Evolutionary conservation across 495 filamentous ascomycete species (phyloP).

Genomic region (Thozetella sp.): DNA sequence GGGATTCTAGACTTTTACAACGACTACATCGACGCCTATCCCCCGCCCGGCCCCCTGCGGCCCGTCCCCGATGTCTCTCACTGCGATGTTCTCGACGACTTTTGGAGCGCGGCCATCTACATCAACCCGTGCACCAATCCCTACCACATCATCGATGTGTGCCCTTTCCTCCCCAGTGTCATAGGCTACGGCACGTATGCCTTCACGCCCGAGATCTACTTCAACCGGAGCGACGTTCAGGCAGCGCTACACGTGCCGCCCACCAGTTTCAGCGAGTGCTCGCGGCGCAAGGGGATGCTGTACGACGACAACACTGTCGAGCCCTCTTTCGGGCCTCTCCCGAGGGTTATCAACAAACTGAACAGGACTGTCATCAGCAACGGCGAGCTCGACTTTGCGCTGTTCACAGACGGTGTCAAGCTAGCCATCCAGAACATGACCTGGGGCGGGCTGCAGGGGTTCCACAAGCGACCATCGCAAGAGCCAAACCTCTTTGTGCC

Average conservation of each 20-base stretch:
- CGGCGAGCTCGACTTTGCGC: constrained; percentile 50
- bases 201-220: constrained; percentile 60
- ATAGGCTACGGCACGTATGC: constrained; percentile 54
- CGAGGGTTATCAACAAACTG: constrained; percentile 65
- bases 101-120: constrained; percentile 46
- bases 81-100: constrained; percentile 49
- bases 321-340: constrained; percentile 53
- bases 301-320: constrained; percentile 41
- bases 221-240: constrained; percentile 73
- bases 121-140: constrained; percentile 79
- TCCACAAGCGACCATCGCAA: constrained; percentile 17
- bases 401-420: constrained; percentile 61
- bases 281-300: constrained; percentile 46
- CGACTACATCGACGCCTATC: constrained; percentile 59
- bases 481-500: constrained; percentile 61
- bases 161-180: constrained; percentile 66
- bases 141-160: constrained; percentile 70
- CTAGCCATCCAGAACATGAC: constrained; percentile 64
- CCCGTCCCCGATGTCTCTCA: background rate
- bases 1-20: constrained; percentile 51
- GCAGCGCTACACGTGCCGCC: constrained; percentile 65
- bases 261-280: constrained; percentile 59
- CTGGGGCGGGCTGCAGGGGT: background rate
- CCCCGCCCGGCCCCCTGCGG: constrained; percentile 46
- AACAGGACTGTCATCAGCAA: constrained; percentile 66